phyloP scores from a whole-genome alignment of 108 stramenopile species.

The Cyclotella distinguenda region DNA sequence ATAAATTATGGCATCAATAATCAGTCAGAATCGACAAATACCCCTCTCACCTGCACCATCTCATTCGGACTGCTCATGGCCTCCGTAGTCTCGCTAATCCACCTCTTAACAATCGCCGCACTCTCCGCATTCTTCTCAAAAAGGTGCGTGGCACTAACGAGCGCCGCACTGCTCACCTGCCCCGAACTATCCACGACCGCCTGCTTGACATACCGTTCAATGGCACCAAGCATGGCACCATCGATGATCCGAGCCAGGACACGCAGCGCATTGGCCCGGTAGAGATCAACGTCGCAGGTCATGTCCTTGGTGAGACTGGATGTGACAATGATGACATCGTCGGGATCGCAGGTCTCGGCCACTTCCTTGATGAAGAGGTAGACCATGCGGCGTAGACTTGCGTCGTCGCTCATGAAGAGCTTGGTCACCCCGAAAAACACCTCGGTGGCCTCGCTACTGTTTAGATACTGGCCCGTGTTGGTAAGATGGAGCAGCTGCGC shows the following conservation, averaged over 20 bases:
- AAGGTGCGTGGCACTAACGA: constrained; percentile 88
- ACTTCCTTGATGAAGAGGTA: constrained; percentile 99
- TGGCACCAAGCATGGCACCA: constrained; percentile 96
- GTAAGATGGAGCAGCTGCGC: constrained; percentile 94
- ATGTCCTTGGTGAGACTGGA: constrained; percentile 98
- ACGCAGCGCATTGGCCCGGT: constrained; percentile 97
- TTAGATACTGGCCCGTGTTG: constrained; percentile 83
- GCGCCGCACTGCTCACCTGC: constrained; percentile 93
- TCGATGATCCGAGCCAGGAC: constrained; percentile 97
- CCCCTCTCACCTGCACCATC: constrained; percentile 90
- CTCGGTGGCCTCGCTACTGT: constrained; percentile 82
- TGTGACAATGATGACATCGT: constrained; percentile 99
- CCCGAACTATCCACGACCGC: constrained; percentile 96
- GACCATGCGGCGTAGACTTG: constrained; percentile 82
- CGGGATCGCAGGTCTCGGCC: constrained; percentile 96
- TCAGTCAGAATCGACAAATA: neutral
- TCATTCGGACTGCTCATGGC: constrained; percentile 89
- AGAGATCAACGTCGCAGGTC: constrained; percentile 97
- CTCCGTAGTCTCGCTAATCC: constrained; percentile 95
- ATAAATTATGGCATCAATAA: neutral
- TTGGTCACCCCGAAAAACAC: constrained; percentile 99
- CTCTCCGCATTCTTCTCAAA: constrained; percentile 73
- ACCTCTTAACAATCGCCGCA: constrained; percentile 84
- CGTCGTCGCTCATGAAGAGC: constrained; percentile 96
- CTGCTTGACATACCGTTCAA: constrained; percentile 98